Base-by-base conservation (phyloP, 2,329 filamentous ascomycete species). In the Teratosphaeria epicoccoides region DNA sequence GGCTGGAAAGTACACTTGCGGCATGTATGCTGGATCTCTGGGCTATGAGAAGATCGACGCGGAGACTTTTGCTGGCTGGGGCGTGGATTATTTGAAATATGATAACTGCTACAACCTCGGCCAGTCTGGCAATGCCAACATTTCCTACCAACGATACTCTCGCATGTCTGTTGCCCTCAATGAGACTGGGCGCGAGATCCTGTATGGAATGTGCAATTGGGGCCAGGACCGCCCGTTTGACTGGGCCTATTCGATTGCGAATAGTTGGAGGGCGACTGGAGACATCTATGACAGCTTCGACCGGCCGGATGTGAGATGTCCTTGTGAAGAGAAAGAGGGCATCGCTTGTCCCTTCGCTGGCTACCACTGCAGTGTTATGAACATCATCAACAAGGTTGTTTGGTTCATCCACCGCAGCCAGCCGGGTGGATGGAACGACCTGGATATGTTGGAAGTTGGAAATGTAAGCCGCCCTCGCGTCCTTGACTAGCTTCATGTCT, bases 1-100 rank as follows among this genome's bases (percentile, higher is more conserved):
- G 50, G 74, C 75, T 12, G 75, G 76, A 3, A 65, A 67, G 40
- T 70, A 69, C 55, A 66, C 72, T 48, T 68, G 72, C 59, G 59
- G 66, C 44, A 46, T 64, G 46, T 69, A 66, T 37, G 64, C 72
- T 1, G 76, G 73, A 1, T 72, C 68, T 40, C 59, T 77, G 40
- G 76, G 73, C 4, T 71, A 76, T 57, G 78, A 79, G 59, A 67
- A 71, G 28, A 68, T 74, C 24, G 78, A 81, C 61, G 78, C 78
- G 0, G 62, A 73, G 14, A 70, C 72, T 0, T 80, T 73, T 60
- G 76, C 77, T 1, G 65, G 63, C 14, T 77, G 76, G 73, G 76
- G 73, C 1, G 73, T 78, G 26, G 73, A 71, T 53, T 77, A 77
- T 56, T 61, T 77, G 22, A 77, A 79, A 60, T 53, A 53, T 24